phyloP scores from a whole-genome alignment of 306 rosid species.

The Luffa aegyptiaca region DNA sequence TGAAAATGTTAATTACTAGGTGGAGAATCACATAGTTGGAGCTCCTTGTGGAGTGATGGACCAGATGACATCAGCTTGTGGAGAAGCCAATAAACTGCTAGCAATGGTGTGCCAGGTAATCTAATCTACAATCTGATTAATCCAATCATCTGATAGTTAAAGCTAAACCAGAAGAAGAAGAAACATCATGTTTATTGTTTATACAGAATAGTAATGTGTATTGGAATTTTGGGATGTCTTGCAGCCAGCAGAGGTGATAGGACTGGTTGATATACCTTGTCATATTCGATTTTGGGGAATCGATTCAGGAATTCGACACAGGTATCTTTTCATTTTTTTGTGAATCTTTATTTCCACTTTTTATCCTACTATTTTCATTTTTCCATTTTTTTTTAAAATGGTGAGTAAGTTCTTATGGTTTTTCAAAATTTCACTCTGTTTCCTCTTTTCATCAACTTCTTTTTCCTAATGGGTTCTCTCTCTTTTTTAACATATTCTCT shows the following conservation, averaged over 20 bases:
- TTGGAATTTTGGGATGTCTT: background rate
- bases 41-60: conserved; percentile 99
- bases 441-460: background rate
- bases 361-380: background rate
- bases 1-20: conserved; percentile 26
- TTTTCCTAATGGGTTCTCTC: background rate
- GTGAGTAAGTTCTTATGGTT: background rate
- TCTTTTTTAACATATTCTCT: background rate
- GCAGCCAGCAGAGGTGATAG: conserved; percentile 99
- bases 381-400: background rate
- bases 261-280: conserved; percentile 86
- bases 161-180: background rate
- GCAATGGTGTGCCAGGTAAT: conserved; percentile 96
- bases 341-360: background rate
- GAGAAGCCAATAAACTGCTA: conserved; percentile 91
- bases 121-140: background rate
- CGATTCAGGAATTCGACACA: conserved; percentile 96
- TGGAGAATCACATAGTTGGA: conserved; percentile 98
- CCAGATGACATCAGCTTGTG: conserved; percentile 97
- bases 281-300: conserved; percentile 93
- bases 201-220: background rate
- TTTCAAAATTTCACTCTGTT: background rate
- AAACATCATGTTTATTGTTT: background rate
- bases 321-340: conserved; percentile 21
- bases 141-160: background rate